phyloP scores from a whole-genome alignment of 257 asterid species.

The Mentha longifolia region DNA sequence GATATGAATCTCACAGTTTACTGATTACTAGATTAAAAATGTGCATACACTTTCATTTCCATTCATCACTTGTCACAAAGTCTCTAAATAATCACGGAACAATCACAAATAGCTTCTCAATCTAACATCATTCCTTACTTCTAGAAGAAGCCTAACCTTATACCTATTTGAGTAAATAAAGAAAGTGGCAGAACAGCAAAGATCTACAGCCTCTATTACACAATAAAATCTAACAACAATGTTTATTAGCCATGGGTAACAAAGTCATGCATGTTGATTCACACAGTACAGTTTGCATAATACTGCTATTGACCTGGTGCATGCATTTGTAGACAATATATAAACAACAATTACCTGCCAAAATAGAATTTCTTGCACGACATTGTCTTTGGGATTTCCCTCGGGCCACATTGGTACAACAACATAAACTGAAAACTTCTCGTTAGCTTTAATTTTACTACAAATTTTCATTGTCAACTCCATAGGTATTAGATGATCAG shows the following conservation, averaged over 20 bases:
- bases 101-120: slow-evolving; percentile 22
- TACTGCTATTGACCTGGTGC: slow-evolving; percentile 1
- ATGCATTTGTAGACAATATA: slow-evolving; percentile 19
- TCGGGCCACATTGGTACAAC: slow-evolving; percentile 97
- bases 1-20: background rate
- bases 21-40: background rate
- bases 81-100: slow-evolving; percentile 12
- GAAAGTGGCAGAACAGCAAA: background rate
- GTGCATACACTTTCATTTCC: background rate
- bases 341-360: slow-evolving; percentile 72
- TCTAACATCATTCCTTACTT: slow-evolving; percentile 2
- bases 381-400: slow-evolving; percentile 77
- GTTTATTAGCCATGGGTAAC: background rate
- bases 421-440: slow-evolving; percentile 79
- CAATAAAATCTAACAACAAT: slow-evolving; percentile 17
- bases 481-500: slow-evolving; percentile 88
- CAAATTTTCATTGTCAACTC: slow-evolving; percentile 77
- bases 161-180: slow-evolving; percentile 8
- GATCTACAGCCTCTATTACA: background rate
- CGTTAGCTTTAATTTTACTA: slow-evolving; percentile 76
- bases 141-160: background rate
- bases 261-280: background rate
- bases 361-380: slow-evolving; percentile 88
- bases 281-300: background rate
- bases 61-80: slow-evolving; percentile 9